phyloP scores from a whole-genome alignment of 2,329 filamentous ascomycete species.

The Fusarium nisikadoi region DNA sequence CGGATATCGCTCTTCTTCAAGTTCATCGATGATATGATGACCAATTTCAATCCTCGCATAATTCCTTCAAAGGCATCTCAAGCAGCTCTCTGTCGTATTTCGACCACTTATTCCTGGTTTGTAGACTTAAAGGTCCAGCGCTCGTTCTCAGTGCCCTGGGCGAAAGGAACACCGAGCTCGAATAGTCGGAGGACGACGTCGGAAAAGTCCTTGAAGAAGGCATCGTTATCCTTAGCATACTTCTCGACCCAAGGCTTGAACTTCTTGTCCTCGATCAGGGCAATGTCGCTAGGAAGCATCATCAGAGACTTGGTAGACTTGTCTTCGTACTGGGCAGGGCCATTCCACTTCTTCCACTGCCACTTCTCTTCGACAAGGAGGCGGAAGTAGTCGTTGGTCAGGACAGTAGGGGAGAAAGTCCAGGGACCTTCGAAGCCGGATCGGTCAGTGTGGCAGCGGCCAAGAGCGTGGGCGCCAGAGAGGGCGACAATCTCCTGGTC shows the following conservation, averaged over 20 bases:
- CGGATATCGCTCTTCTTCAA: constrained; percentile 43
- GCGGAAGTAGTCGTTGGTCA: constrained; percentile 96
- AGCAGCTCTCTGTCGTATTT: neutral
- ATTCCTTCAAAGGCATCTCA: constrained; percentile 18
- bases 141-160: constrained; percentile 66
- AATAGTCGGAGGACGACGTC: constrained; percentile 84
- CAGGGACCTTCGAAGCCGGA: constrained; percentile 90
- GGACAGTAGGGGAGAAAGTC: constrained; percentile 89
- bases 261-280: constrained; percentile 85
- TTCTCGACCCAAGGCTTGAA: constrained; percentile 84
- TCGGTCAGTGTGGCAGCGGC: constrained; percentile 89
- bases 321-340: constrained; percentile 89
- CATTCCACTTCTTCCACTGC: constrained; percentile 90
- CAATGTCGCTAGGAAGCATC: constrained; percentile 97
- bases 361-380: constrained; percentile 93
- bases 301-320: constrained; percentile 87
- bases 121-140: constrained; percentile 73
- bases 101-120: constrained; percentile 46
- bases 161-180: constrained; percentile 93
- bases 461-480: constrained; percentile 84
- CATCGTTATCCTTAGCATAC: constrained; percentile 90
- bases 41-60: constrained; percentile 29
- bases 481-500: constrained; percentile 97
- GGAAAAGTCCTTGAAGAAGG: constrained; percentile 94
- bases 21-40: constrained; percentile 31